Base-by-base conservation (phyloP, 2,329 filamentous ascomycete species). In the Pyrenochaeta sp. region DNA sequence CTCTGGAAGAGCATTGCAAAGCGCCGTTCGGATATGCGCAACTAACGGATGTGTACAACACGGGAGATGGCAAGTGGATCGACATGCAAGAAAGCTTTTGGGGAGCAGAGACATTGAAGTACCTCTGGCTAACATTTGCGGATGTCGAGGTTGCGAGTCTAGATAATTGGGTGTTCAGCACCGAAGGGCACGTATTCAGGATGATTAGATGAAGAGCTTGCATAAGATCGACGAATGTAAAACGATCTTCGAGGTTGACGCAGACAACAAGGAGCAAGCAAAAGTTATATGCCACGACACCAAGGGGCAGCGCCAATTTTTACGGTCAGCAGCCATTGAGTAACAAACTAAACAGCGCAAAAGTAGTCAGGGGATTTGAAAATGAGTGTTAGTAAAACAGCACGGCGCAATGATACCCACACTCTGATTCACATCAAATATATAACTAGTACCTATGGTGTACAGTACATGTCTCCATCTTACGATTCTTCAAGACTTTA, bases 151-250 rank as follows among this genome's bases (percentile, higher is more conserved):
- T 71, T 1, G 74, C 66, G 53, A 77, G 67, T 56, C 56, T 78
- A 58, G 74, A 78, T 64, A 64, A 64, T 6, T 78, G 75, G 76
- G 76, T 78, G 17, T 79, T 79, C 60, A 80, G 73, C 54, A 80
- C 77, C 4, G 78, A 78, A 61, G 77, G 72, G 7, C 75, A 77
- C 71, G 54, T 67, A 5, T 77, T 78, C 30, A 63, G 74, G 43
- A 75, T 77, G 66, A 77, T 75, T 40, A 58, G 72, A 42, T 74
- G 60, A 68, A 23, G n/a, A n/a, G 21, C 31, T 21, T n/a, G 11
- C 9, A 7, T n/a, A 21, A 6, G 14, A 7, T n/a, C 7, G 15
- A 29, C 2, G 14, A 27, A 4, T 11, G 12, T 20, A 20, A 5
- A 7, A 21, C 20, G 35, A 14, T 12, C 18, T 20, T 10, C 17